Evolutionary conservation across 163 green algal species (phyloP).

Genomic region (Volvox carteri): DNA sequence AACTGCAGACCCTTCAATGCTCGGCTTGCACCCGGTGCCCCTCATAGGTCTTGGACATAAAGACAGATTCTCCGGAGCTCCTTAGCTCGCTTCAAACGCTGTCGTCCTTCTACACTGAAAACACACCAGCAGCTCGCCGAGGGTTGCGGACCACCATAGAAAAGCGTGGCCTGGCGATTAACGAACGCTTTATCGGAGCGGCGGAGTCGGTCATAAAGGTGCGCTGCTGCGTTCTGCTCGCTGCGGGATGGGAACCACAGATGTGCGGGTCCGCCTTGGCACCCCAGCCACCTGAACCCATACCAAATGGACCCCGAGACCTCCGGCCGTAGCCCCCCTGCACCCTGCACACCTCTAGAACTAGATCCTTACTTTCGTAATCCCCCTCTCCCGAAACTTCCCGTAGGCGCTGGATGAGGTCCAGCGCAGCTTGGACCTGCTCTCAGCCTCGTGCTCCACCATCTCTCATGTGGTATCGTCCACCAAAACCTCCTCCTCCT

Average conservation of each 20-base stretch:
- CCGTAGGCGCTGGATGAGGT: slow-evolving; percentile 86
- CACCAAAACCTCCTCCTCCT: slow-evolving; percentile 68
- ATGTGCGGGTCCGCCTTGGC: too few relatives aligned
- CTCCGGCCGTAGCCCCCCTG: too few relatives aligned
- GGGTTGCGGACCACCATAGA: slow-evolving; percentile 87
- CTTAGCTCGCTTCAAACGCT: slow-evolving; percentile 84
- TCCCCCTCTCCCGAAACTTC: too few relatives aligned
- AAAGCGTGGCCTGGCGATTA: slow-evolving; percentile 79
- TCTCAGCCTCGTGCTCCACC: slow-evolving; percentile 79
- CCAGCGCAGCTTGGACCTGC: slow-evolving; percentile 79
- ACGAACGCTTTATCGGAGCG: slow-evolving; percentile 83
- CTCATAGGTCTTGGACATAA: slow-evolving; percentile 86
- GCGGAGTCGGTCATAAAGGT: slow-evolving; percentile 84
- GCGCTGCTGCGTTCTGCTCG: too few relatives aligned
- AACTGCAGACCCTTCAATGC: neutral
- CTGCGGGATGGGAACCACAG: too few relatives aligned
- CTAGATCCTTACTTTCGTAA: too few relatives aligned
- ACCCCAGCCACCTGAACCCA: too few relatives aligned
- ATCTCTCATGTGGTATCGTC: slow-evolving; percentile 76
- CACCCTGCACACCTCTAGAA: too few relatives aligned
- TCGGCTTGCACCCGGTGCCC: neutral
- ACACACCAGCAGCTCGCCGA: slow-evolving; percentile 76
- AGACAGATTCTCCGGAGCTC: slow-evolving; percentile 89
- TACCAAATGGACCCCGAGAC: too few relatives aligned
- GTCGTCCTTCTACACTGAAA: slow-evolving; percentile 88